phyloP scores from a whole-genome alignment of 2,329 filamentous ascomycete species.

The Ophiostoma sp. region DNA sequence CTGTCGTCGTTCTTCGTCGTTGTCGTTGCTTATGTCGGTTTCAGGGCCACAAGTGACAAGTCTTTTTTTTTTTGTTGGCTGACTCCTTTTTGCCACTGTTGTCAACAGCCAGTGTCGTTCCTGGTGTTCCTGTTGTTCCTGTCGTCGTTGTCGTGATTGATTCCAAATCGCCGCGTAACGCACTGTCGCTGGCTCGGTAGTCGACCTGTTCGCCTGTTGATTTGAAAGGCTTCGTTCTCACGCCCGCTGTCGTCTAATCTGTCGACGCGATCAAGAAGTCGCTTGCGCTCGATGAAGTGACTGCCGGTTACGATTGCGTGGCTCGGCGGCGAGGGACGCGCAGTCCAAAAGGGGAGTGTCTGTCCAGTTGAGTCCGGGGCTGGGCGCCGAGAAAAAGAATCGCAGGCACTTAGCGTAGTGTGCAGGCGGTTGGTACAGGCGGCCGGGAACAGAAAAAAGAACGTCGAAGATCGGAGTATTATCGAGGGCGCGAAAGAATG shows the following conservation, averaged over 20 bases:
- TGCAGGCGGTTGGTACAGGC: slow-evolving; percentile 9
- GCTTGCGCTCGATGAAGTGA: slow-evolving; percentile 4
- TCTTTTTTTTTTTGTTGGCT: neutral
- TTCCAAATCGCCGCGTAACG: slow-evolving; percentile 10
- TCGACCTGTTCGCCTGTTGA: neutral
- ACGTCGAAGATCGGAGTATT: slow-evolving; percentile 4
- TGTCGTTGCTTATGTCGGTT: neutral
- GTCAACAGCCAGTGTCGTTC: neutral
- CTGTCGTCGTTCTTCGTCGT: neutral
- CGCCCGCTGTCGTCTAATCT: neutral
- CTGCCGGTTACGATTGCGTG: slow-evolving; percentile 8
- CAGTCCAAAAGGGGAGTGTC: slow-evolving; percentile 1
- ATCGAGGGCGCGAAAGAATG: neutral
- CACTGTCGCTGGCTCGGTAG: neutral
- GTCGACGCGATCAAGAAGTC: neutral
- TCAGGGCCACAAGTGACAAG: neutral
- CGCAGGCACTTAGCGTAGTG: slow-evolving; percentile 12
- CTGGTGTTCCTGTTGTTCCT: neutral
- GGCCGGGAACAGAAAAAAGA: neutral
- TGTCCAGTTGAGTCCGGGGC: slow-evolving; percentile 19
- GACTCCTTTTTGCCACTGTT: neutral
- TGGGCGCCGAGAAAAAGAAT: slow-evolving; percentile 25
- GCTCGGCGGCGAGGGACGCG: slow-evolving; percentile 14
- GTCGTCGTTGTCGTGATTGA: slow-evolving; percentile 6
- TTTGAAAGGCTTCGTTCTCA: neutral